Conservation (phyloP, 805 yeast genomes). For the Brettanomyces bruxellensis region DNA sequence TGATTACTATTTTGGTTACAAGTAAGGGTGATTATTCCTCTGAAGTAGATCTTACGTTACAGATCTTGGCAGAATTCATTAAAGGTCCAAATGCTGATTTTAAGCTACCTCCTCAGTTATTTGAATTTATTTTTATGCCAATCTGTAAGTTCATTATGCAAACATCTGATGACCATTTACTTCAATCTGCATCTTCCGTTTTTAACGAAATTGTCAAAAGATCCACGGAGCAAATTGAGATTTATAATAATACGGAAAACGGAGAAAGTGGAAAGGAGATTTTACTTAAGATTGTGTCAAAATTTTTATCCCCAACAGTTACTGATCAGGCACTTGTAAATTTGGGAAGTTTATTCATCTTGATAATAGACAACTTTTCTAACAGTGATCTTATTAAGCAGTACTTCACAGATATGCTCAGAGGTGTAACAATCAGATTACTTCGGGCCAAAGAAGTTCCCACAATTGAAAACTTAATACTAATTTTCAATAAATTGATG, state of each 20-base stretch:
- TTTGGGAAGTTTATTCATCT: conserved; percentile 43
- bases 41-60: conserved; percentile 48
- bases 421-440: conserved; percentile 65
- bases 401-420: conserved; percentile 49
- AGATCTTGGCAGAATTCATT: conserved; percentile 44
- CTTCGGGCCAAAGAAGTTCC: conserved; percentile 57
- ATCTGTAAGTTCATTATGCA: conserved; percentile 30
- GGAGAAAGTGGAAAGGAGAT: conserved; percentile 41
- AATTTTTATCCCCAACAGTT: conserved; percentile 59
- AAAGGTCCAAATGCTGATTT: conserved; percentile 26
- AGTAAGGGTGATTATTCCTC: conserved; percentile 46
- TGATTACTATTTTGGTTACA: conserved; percentile 31
- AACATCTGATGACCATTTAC: conserved; percentile 65
- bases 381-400: conserved; percentile 29
- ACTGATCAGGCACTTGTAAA: conserved; percentile 78
- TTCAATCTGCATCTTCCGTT: conserved; percentile 72
- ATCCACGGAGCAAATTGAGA: conserved; percentile 27
- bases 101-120: conserved; percentile 23
- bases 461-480: conserved; percentile 67
- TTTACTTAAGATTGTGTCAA: conserved; percentile 56
- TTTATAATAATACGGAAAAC: conserved; percentile 24
- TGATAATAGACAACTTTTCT: conserved; percentile 22
- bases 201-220: conserved; percentile 49
- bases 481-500: conserved; percentile 68
- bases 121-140: conserved; percentile 34